A percentile compares a stretch with the other conserved stretches of the same genome.
Evolutionary conservation across 495 filamentous ascomycete genomes (phyloP).

Genomic region (Venustampulla echinocandica): DNA sequence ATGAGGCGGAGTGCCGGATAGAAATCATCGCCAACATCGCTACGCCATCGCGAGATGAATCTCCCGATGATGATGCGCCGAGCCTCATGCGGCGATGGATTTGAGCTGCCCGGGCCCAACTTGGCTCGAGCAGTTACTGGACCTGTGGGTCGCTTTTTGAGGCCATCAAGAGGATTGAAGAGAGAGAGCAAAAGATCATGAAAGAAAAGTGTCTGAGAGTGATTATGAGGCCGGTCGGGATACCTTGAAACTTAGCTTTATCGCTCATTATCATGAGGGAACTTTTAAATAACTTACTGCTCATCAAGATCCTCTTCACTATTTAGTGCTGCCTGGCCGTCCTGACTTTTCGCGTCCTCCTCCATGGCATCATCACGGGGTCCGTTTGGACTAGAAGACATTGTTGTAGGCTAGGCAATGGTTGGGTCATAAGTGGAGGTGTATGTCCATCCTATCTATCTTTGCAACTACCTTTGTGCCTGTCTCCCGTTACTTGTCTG

Average conservation of each 20-base stretch:
- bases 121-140: constrained; percentile 40
- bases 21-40: constrained; percentile 82
- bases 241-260: constrained; percentile 44
- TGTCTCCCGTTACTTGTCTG: too few species aligned
- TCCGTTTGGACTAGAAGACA: not conserved
- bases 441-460: too few species aligned
- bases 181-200: constrained; percentile 65
- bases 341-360: constrained; percentile 41
- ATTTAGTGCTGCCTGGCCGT: constrained; percentile 34
- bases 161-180: constrained; percentile 80
- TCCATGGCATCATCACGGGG: constrained; percentile 45
- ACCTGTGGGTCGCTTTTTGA: constrained; percentile 64
- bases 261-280: not conserved
- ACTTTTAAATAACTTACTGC: constrained; percentile 39
- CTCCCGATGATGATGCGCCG: constrained; percentile 78
- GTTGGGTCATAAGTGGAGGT: too few species aligned
- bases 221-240: constrained; percentile 77
- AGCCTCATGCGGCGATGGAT: constrained; percentile 69
- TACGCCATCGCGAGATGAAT: constrained; percentile 83
- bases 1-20: constrained; percentile 91
- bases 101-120: constrained; percentile 45
- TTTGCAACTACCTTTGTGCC: too few species aligned
- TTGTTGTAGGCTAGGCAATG: too few species aligned
- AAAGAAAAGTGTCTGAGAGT: constrained; percentile 71
- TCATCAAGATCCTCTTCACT: constrained; percentile 48